Percentiles rank a stretch among this genome's conserved stretches.
These are phyloP conservation scores for Sarcodon aspratus DNA, from an alignment of 768 basidiomycete genomes.

Conservation along the genomic window DNA sequence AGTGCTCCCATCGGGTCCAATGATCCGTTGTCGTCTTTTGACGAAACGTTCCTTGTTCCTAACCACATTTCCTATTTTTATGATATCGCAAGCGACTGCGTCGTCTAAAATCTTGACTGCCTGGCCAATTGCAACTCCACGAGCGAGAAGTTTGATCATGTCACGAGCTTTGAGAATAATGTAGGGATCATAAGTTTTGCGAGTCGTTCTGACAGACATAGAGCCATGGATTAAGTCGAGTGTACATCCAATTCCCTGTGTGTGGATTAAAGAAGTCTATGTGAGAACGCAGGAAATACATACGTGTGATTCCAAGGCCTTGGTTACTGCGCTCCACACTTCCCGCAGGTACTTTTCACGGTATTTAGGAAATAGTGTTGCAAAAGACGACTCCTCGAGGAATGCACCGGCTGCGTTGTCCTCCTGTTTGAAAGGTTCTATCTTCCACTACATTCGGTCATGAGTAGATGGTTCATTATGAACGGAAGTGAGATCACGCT, in stretches of 20 bases:
- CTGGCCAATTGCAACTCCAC: constrained; percentile 78
- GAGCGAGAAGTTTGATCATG: constrained; percentile 87
- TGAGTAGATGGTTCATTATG: background rate
- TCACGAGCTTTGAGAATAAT: constrained; percentile 94
- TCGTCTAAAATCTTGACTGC: constrained; percentile 89
- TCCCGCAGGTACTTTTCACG: constrained; percentile 94
- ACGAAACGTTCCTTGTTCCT: constrained; percentile 96
- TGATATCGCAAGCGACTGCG: constrained; percentile 86
- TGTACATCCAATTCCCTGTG: constrained; percentile 78
- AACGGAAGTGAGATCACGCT: constrained; percentile 3
- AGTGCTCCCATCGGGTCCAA: constrained; percentile 95
- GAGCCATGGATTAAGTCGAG: constrained; percentile 93
- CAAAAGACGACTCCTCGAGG: constrained; percentile 94
- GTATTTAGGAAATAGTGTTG: constrained; percentile 97
- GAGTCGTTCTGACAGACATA: constrained; percentile 94
- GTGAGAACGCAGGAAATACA: constrained; percentile 6
- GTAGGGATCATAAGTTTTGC: constrained; percentile 96
- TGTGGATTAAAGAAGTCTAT: background rate
- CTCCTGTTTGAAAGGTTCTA: constrained; percentile 61
- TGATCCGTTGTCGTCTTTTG: constrained; percentile 90
- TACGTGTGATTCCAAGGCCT: constrained; percentile 73
- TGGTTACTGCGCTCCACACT: constrained; percentile 87
- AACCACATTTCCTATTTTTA: constrained; percentile 92
- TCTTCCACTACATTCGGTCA: constrained; percentile 54
- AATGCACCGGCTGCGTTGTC: constrained; percentile 82